A percentile compares a stretch with the other conserved stretches of the same genome.
Evolutionary conservation across 2,329 filamentous ascomycete species (phyloP).

Genomic region (Hyphodiscus sp.): DNA sequence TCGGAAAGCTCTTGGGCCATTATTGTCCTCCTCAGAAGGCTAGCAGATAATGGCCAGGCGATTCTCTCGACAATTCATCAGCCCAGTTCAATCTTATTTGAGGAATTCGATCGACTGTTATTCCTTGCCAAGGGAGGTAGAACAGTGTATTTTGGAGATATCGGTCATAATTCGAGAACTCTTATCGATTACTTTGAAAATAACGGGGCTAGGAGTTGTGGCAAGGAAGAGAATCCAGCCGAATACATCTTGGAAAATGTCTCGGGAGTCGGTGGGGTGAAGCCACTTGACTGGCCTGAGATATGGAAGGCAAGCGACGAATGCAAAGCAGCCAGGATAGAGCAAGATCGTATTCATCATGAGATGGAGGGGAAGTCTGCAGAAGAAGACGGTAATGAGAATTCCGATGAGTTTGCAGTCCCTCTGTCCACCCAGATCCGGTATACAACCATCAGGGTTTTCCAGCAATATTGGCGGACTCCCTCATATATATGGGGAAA

Average conservation of each 20-base stretch:
- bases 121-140: constrained; percentile 73
- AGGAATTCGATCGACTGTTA: constrained; percentile 76
- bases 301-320: constrained; percentile 33
- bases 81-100: constrained; percentile 87
- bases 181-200: constrained; percentile 63
- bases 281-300: constrained; percentile 46
- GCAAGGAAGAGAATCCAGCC: constrained; percentile 66
- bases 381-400: constrained; percentile 36
- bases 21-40: constrained; percentile 76
- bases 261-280: constrained; percentile 56
- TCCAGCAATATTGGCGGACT: constrained; percentile 73
- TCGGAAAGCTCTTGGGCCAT: constrained; percentile 94
- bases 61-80: constrained; percentile 95
- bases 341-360: constrained; percentile 26
- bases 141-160: constrained; percentile 78
- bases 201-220: constrained; percentile 61
- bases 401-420: constrained; percentile 66
- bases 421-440: constrained; percentile 60
- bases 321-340: constrained; percentile 26
- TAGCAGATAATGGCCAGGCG: constrained; percentile 83
- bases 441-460: constrained; percentile 60
- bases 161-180: constrained; percentile 43
- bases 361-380: constrained; percentile 45
- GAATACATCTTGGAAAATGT: constrained; percentile 45
- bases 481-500: constrained; percentile 73